Evolutionary conservation across 305 asterid species (phyloP).

Genomic region (Solanum chacoense): DNA sequence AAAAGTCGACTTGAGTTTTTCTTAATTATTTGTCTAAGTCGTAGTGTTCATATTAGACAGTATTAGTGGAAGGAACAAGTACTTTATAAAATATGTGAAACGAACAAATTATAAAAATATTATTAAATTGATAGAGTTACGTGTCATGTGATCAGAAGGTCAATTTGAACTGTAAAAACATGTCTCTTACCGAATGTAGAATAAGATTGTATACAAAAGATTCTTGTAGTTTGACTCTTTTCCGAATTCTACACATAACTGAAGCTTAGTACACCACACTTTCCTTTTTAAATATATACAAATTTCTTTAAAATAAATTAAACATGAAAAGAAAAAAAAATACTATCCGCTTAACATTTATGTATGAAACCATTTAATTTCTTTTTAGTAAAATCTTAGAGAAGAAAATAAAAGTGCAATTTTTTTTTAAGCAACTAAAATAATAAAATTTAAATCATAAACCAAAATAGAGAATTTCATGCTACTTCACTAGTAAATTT

Average conservation of each 20-base stretch:
- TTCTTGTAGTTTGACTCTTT: fast-evolving
- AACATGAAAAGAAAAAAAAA: background rate
- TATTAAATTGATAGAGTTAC: background rate
- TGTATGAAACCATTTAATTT: background rate
- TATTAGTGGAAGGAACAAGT: background rate
- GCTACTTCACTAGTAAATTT: background rate
- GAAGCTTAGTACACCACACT: fast-evolving
- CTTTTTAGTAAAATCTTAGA: background rate
- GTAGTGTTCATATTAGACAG: background rate
- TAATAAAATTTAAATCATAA: background rate
- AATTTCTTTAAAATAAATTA: too few relatives aligned
- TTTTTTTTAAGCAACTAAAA: background rate
- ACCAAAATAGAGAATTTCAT: background rate
- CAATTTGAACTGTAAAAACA: background rate
- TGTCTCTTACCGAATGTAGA: fast-evolving
- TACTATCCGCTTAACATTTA: background rate
- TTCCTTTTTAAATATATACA: too few relatives aligned
- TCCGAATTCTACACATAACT: background rate
- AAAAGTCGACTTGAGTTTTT: background rate
- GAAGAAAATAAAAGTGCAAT: background rate
- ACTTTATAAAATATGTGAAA: background rate
- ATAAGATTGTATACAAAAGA: background rate
- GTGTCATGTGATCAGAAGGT: background rate
- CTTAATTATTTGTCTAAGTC: background rate
- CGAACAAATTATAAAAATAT: background rate